These are phyloP conservation scores for Plasmodium knowlesi DNA, from an alignment of 169 alveolate genomes.

Conservation along the genomic window DNA sequence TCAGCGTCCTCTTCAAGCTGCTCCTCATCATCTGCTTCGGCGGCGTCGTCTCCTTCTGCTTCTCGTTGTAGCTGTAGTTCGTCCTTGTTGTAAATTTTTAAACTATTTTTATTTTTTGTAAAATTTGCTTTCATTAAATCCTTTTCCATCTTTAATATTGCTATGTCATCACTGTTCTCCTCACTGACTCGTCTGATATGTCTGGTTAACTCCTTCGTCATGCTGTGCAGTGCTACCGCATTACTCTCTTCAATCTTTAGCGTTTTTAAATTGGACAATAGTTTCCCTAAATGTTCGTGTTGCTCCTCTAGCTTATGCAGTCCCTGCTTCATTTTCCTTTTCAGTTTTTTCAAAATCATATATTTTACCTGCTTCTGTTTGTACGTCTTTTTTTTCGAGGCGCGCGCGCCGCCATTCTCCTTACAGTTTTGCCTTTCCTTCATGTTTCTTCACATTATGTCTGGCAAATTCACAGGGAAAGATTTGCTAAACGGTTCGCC, in stretches of 20 bases:
- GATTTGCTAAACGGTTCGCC: background rate
- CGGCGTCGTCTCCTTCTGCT: background rate
- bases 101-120: conserved; percentile 26
- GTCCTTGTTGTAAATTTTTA: conserved; percentile 25
- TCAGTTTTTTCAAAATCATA: conserved; percentile 25
- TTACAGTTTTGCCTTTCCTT: background rate
- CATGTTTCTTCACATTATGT: background rate
- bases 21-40: background rate
- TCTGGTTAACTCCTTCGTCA: conserved; percentile 22
- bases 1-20: background rate
- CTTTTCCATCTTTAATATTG: conserved; percentile 54
- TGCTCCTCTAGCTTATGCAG: conserved; percentile 42
- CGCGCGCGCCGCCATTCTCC: background rate
- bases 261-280: conserved; percentile 16
- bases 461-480: background rate
- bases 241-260: conserved; percentile 27
- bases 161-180: conserved; percentile 65
- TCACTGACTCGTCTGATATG: conserved; percentile 33
- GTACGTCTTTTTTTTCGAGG: background rate
- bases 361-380: conserved; percentile 29
- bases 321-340: conserved; percentile 19
- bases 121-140: conserved; percentile 59
- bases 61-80: background rate
- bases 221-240: background rate
- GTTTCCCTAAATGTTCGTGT: conserved; percentile 10